Conservation (phyloP, 345 rosid species). For the Syzygium oleosum region DNA sequence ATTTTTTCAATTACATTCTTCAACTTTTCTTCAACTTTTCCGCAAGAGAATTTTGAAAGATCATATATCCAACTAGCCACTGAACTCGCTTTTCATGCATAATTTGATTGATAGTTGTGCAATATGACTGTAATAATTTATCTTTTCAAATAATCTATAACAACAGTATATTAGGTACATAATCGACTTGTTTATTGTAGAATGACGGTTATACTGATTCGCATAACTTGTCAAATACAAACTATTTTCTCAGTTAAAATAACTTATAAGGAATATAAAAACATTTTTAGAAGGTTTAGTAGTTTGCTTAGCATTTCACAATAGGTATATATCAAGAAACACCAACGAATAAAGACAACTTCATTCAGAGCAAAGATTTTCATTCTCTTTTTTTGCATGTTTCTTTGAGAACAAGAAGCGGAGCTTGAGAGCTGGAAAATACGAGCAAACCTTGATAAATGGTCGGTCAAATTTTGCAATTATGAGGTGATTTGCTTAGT, state of each 20-base stretch:
- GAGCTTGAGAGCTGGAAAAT: neutral
- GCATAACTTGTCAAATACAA: neutral
- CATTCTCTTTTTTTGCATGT: neutral
- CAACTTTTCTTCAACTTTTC: too few relatives aligned
- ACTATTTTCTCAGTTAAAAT: neutral
- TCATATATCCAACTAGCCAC: too few relatives aligned
- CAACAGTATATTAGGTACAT: neutral
- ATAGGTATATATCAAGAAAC: neutral
- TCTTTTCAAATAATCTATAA: neutral
- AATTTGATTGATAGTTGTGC: neutral
- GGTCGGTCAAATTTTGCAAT: neutral
- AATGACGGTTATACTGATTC: neutral
- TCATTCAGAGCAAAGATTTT: neutral
- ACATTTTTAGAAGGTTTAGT: neutral
- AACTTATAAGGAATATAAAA: neutral
- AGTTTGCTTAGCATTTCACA: neutral
- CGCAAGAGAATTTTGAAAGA: too few relatives aligned
- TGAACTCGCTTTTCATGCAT: neutral
- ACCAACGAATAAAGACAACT: neutral
- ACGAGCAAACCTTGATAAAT: neutral
- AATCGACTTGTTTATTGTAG: neutral
- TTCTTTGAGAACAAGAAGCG: neutral
- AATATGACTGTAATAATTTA: neutral
- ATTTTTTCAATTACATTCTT: too few relatives aligned
- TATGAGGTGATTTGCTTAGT: neutral